Conservation (phyloP, 73 alveolate species). For the Durusdinium trenchii region DNA sequence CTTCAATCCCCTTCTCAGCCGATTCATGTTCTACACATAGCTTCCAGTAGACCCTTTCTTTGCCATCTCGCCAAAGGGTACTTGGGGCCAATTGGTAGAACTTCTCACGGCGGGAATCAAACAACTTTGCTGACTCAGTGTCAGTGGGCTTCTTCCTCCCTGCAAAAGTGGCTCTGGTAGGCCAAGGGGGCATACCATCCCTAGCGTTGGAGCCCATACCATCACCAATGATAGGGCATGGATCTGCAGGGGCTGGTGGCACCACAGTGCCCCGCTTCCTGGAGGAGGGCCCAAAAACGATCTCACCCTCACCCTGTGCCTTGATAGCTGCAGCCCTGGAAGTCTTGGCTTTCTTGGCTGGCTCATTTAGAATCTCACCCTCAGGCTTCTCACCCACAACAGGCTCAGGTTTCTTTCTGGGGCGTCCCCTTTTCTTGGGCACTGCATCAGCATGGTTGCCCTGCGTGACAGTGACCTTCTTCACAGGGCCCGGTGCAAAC, state of each 20-base stretch:
- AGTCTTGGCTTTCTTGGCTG: background rate
- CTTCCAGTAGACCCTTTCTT: conserved; percentile 11
- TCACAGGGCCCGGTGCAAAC: conserved; percentile 62
- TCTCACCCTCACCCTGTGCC: background rate
- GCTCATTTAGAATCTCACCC: background rate
- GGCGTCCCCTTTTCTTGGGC: background rate
- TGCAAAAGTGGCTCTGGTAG: background rate
- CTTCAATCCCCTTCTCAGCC: background rate
- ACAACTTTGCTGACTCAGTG: background rate
- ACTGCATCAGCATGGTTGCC: background rate
- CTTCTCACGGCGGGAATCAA: background rate
- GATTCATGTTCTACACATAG: background rate
- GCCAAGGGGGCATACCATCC: background rate
- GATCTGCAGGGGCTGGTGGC: background rate
- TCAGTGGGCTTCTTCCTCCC: background rate
- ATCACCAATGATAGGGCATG: background rate
- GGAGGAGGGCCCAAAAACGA: background rate
- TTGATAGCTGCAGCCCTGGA: background rate
- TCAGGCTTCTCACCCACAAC: background rate
- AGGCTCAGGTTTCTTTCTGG: background rate
- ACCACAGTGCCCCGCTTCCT: background rate
- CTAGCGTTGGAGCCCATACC: background rate
- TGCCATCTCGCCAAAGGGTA: background rate
- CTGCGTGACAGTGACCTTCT: background rate
- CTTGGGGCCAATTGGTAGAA: background rate